These are phyloP conservation scores for Phytophthora europaea DNA, from an alignment of 352 stramenopile species.

Conservation along the genomic window DNA sequence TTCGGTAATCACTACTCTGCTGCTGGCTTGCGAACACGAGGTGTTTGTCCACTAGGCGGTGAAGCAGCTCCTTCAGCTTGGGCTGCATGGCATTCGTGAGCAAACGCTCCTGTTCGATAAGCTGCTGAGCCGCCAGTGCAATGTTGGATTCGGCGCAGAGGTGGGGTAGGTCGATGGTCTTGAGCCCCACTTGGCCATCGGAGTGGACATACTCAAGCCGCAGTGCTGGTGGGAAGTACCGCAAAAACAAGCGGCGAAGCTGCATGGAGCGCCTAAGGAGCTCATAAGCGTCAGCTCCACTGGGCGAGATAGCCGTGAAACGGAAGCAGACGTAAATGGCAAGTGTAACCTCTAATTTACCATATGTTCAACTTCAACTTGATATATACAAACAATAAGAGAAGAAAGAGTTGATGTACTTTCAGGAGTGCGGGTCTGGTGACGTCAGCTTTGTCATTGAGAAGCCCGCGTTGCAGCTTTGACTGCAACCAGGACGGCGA, in stretches of 20 bases:
- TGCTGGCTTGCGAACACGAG: slow-evolving; percentile 43
- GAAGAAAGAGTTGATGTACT: neutral
- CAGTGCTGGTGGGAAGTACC: slow-evolving; percentile 78
- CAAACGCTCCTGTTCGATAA: slow-evolving; percentile 69
- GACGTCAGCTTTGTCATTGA: neutral
- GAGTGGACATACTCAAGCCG: slow-evolving; percentile 72
- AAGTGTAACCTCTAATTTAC: slow-evolving; percentile 4
- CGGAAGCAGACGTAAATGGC: slow-evolving; percentile 1
- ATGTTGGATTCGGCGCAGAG: slow-evolving; percentile 80
- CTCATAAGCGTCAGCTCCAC: slow-evolving; percentile 10
- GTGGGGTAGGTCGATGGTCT: slow-evolving; percentile 75
- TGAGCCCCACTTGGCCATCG: slow-evolving; percentile 52
- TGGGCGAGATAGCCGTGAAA: neutral
- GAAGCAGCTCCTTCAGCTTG: slow-evolving; percentile 71
- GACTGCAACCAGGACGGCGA: slow-evolving; percentile 14
- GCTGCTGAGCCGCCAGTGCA: slow-evolving; percentile 53
- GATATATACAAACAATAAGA: neutral
- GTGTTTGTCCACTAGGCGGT: slow-evolving; percentile 81
- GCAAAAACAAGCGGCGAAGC: slow-evolving; percentile 71
- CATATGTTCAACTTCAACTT: slow-evolving; percentile 15
- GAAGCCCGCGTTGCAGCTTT: slow-evolving; percentile 4
- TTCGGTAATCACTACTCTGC: slow-evolving; percentile 33
- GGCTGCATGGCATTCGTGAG: slow-evolving; percentile 51
- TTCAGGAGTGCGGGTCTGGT: neutral
- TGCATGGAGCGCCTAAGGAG: slow-evolving; percentile 49